Evolutionary conservation across 768 basidiomycete species (phyloP), one percentile per base, ranked within the genome.

Genomic region (Auriscalpium vulgare): DNA sequence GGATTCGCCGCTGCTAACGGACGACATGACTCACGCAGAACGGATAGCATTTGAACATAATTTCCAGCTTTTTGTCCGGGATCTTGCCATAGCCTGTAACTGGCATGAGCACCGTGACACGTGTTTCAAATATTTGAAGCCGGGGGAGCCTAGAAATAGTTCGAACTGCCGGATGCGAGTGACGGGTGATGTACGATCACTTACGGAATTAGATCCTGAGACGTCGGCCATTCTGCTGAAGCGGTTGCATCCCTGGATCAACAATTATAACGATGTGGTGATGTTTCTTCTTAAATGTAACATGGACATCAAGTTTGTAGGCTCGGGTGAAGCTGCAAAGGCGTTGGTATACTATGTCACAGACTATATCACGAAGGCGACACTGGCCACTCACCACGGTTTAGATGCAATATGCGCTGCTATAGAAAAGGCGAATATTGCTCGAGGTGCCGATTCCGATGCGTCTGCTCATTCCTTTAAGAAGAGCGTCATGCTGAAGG

Each of bases 251-350:
- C 71, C 74, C 0, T 36, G 73, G 53, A 72, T 78, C 0, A 78
- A 78, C 45, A 70, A 76, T 53, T 78, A 73, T 54, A 78, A 78
- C 61, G 61, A 65, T 1, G 21, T 51, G 2, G 35, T 40, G 3
- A 2, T 36, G 29, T 36, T 36, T 51, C 35, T 46, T 1, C 53
- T 78, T 0, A 55, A 69, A 1, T 74, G 73, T 47, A 79, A 79
- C 53, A 77, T 76, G 71, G 78, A 79, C 53, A 74, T 79, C 1
- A 75, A 78, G 55, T 75, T 70, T 45, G 71, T 80, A 14, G 71
- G 69, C 0, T 78, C 75, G 0, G 78, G 78, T 0, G 40, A 62
- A 8, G 57, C 68, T 0, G 74, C 74, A 1, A 78, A 78, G 52
- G 76, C 77, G 0, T 56, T 76, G 0, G 43, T 75, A 4, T 75